Percentiles rank a stretch among this genome's conserved stretches.
Evolutionary conservation across 1,284 basidiomycete genomes (phyloP).

Genomic region (Blastosporella zonata): DNA sequence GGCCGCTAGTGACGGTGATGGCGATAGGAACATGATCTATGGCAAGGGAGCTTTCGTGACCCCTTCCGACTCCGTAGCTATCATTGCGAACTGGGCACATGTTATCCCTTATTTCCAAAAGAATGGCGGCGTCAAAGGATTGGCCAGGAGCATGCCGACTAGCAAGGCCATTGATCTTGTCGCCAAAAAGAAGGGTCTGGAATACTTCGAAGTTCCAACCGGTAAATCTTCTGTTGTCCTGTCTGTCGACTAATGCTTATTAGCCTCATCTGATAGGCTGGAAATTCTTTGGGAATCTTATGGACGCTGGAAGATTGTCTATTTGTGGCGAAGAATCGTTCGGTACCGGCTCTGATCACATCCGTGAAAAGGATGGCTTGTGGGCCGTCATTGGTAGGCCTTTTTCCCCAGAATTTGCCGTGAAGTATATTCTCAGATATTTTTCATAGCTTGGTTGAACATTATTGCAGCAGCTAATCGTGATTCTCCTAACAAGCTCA

Average conservation of each 20-base stretch:
- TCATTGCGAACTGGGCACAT: slow-evolving; percentile 98
- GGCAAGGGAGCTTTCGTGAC: slow-evolving; percentile 98
- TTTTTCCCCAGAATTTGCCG: slow-evolving; percentile 3
- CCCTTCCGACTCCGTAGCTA: slow-evolving; percentile 95
- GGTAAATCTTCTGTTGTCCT: slow-evolving; percentile 45
- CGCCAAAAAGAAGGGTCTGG: slow-evolving; percentile 90
- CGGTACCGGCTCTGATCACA: slow-evolving; percentile 99
- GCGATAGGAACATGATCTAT: slow-evolving; percentile 99
- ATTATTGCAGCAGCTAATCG: slow-evolving; percentile 94
- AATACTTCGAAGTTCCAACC: slow-evolving; percentile 96
- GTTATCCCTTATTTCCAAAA: slow-evolving; percentile 96
- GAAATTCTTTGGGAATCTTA: slow-evolving; percentile 99
- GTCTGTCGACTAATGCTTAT: slow-evolving; percentile 3
- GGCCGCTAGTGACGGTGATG: slow-evolving; percentile 96
- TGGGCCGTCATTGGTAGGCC: slow-evolving; percentile 90
- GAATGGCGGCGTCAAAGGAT: slow-evolving; percentile 90
- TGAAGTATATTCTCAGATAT: slow-evolving; percentile 1
- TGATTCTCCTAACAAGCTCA: slow-evolving; percentile 68
- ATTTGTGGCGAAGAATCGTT: slow-evolving; percentile 99
- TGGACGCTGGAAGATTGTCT: slow-evolving; percentile 96
- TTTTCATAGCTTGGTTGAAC: slow-evolving; percentile 83
- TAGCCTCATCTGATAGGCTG: slow-evolving; percentile 57
- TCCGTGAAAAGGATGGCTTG: slow-evolving; percentile 98
- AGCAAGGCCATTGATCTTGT: slow-evolving; percentile 96
- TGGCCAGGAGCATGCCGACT: slow-evolving; percentile 97